phyloP scores from a whole-genome alignment of 202 grass and related monocot genomes.

The Elaeis oleifera region DNA sequence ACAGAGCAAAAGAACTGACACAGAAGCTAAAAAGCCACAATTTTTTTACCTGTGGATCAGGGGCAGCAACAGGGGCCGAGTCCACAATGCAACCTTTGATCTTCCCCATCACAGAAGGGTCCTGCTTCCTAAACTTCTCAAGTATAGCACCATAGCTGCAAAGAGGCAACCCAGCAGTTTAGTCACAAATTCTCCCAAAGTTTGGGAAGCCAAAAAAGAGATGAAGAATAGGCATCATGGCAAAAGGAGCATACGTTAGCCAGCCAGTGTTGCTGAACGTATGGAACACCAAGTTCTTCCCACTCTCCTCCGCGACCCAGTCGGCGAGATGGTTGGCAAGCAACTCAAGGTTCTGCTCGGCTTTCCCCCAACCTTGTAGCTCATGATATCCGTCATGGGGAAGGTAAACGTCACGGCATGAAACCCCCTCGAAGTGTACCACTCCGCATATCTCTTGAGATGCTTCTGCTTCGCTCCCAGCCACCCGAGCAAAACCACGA shows the following conservation, averaged over 20 bases:
- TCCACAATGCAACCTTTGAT: conserved; percentile 85
- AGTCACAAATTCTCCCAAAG: background rate
- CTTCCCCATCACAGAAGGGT: conserved; percentile 53
- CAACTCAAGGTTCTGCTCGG: conserved; percentile 63
- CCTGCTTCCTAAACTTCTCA: conserved; percentile 55
- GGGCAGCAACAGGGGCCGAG: conserved; percentile 82
- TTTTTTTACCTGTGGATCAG: conserved; percentile 69
- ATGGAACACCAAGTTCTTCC: conserved; percentile 88
- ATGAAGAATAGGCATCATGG: background rate
- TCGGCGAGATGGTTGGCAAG: conserved; percentile 61
- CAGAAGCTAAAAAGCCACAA: background rate
- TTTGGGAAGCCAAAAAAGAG: background rate
- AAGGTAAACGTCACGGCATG: conserved; percentile 86
- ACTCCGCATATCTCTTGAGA: conserved; percentile 80
- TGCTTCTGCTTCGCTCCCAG: conserved; percentile 91
- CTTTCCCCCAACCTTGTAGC: conserved; percentile 64
- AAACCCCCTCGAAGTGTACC: conserved; percentile 84
- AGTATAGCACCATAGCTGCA: conserved; percentile 80
- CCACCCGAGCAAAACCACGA: conserved; percentile 85
- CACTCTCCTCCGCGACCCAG: conserved; percentile 75
- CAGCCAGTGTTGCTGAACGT: conserved; percentile 99
- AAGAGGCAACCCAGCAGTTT: background rate
- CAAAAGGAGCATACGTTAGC: conserved; percentile 51
- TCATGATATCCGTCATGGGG: conserved; percentile 75
- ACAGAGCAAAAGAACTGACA: too few relatives aligned